Conservation (phyloP, 768 basidiomycete genomes). For the Suillus bovinus region DNA sequence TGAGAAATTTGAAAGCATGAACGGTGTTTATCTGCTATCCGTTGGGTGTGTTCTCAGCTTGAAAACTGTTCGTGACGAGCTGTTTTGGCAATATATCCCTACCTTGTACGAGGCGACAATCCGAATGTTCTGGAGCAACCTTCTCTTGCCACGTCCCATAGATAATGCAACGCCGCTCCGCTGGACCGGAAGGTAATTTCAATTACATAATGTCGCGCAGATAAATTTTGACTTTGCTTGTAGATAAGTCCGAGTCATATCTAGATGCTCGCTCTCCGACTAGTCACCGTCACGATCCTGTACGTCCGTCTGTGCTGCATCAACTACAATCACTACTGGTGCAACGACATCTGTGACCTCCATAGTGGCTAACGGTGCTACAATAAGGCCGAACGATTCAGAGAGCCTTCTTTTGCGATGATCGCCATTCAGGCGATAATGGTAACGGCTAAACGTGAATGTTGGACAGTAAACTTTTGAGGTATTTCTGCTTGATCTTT, state of each 20-base stretch:
- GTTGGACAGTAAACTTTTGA: neutral
- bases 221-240: neutral
- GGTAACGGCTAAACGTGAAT: neutral
- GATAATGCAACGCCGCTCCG: neutral
- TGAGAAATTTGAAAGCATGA: neutral
- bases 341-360: neutral
- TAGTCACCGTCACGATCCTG: neutral
- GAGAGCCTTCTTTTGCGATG: neutral
- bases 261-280: too few relatives aligned
- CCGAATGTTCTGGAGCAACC: neutral
- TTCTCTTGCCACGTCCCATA: conserved; percentile 4
- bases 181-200: neutral
- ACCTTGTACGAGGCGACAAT: neutral
- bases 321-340: neutral
- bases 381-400: neutral
- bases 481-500: neutral
- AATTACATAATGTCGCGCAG: neutral
- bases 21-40: neutral
- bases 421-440: neutral
- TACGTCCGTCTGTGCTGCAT: neutral
- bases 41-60: neutral
- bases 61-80: neutral
- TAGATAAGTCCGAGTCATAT: neutral
- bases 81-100: neutral
- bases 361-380: neutral